phyloP scores from a whole-genome alignment of 1,284 basidiomycete genomes.

The Ceratobasidium sp. region DNA sequence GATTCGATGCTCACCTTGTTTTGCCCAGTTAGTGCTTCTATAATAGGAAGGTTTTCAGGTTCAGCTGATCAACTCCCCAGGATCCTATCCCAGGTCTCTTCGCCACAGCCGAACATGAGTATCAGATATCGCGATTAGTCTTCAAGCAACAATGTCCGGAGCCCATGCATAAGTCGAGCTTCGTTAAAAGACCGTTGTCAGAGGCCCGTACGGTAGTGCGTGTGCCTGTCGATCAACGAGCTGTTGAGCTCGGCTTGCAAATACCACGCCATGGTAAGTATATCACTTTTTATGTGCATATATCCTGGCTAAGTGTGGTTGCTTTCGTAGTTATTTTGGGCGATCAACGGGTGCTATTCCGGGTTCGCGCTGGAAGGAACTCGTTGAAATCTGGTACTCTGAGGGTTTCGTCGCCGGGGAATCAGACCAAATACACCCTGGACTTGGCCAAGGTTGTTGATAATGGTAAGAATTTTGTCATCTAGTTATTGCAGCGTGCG shows the following conservation, averaged over 20 bases:
- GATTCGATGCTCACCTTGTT: constrained; percentile 69
- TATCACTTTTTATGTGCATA: constrained; percentile 20
- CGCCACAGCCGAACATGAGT: constrained; percentile 71
- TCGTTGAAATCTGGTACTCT: constrained; percentile 57
- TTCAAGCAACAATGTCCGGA: constrained; percentile 60
- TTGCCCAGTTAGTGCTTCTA: constrained; percentile 72
- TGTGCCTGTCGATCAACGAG: constrained; percentile 71
- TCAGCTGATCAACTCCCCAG: constrained; percentile 60
- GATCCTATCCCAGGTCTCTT: constrained; percentile 75
- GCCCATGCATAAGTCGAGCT: not conserved
- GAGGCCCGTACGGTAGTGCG: constrained; percentile 58
- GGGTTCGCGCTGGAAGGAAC: constrained; percentile 76
- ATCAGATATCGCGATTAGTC: constrained; percentile 69
- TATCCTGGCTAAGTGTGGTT: not conserved
- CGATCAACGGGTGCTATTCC: constrained; percentile 78
- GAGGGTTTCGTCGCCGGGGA: constrained; percentile 5
- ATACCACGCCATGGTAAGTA: constrained; percentile 73
- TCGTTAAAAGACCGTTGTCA: constrained; percentile 2
- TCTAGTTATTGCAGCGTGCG: not conserved
- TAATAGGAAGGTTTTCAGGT: not conserved
- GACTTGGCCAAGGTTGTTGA: constrained; percentile 35
- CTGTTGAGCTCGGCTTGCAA: constrained; percentile 71
- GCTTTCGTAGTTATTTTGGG: constrained; percentile 38
- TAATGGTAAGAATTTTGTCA: not conserved
- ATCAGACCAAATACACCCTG: constrained; percentile 23